Evolutionary conservation across 1,139 yeast species (phyloP), one percentile per base, ranked within the genome.

Genomic region (Saccharomyces hybrid): DNA sequence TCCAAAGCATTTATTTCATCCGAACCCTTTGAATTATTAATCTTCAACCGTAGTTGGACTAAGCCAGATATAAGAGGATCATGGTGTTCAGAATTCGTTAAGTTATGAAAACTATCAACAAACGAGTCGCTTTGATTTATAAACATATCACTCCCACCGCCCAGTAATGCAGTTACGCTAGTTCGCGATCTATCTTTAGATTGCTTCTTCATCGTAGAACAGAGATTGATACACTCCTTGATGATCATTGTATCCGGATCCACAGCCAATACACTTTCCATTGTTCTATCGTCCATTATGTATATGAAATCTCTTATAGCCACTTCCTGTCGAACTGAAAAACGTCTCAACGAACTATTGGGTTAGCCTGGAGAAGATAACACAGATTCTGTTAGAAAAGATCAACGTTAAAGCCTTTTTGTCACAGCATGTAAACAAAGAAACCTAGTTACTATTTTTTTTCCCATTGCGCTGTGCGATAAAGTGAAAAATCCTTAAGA

Each of bases 121-220:
- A 47, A 27, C 9, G 25, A 28, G 4, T 47, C 32, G 11, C 27
- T 23, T 52, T 71, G 75, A 49, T 72, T 76, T 41, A 65, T 72
- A 56, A 73, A 72, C 46, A 73, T 64, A 25, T 83, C 85, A 53
- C 67, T 67, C 28, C 67, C 73, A 5, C 76, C 74, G 1, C 95
- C 88, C 48, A 91, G 74, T 47, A 91, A 82, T 5, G 96, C 89
- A 4, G 96, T 93, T 51, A 90, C 95, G 2, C 96, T 96, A 46
- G 89, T 81, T 60, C 84, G 88, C n/a, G 51, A 34, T 16, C 34
- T 44, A 23, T 42, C 31, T 29, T 16, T 49, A 2, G 51, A 48
- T 13, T 50, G 51, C n/a, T 79, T 79, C 46, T 85, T 70, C 83
- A 81, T 80, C 26, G 82, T 80, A 25, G 82, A 77, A 23, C 81